phyloP scores from a whole-genome alignment of 345 rosid genomes.

The Brassica incana region DNA sequence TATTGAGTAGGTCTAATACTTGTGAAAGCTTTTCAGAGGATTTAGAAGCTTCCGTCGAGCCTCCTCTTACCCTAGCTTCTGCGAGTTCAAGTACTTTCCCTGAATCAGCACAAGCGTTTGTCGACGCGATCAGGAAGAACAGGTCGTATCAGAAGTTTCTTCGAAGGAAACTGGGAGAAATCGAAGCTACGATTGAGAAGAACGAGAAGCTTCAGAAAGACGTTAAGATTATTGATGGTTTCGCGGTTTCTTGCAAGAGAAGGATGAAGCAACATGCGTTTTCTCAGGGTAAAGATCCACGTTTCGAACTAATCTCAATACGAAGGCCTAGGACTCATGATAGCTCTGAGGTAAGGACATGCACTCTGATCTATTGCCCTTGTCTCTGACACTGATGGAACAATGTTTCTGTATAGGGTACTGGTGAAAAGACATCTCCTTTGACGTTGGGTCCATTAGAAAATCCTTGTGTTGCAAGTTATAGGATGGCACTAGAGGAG shows the following conservation, averaged over 20 bases:
- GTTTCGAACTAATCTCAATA: slow-evolving; percentile 59
- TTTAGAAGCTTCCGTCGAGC: slow-evolving; percentile 26
- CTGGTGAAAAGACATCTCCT: slow-evolving; percentile 45
- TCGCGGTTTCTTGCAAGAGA: slow-evolving; percentile 63
- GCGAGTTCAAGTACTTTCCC: slow-evolving; percentile 51
- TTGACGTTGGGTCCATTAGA: slow-evolving; percentile 61
- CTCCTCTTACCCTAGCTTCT: slow-evolving; percentile 23
- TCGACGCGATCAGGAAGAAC: slow-evolving; percentile 73
- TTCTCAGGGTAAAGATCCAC: slow-evolving; percentile 66
- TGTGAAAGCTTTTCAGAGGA: slow-evolving; percentile 44
- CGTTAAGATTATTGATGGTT: slow-evolving; percentile 60
- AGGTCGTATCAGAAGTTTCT: slow-evolving; percentile 69
- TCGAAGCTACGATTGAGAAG: slow-evolving; percentile 76
- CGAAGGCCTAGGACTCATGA: slow-evolving; percentile 31
- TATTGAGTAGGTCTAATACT: slow-evolving; percentile 31
- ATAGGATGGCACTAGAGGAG: slow-evolving; percentile 49
- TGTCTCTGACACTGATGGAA: background rate
- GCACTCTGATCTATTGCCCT: background rate
- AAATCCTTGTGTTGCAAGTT: slow-evolving; percentile 64
- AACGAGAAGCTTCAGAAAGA: slow-evolving; percentile 67
- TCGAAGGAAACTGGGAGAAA: slow-evolving; percentile 54
- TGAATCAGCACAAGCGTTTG: slow-evolving; percentile 55
- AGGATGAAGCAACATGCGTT: slow-evolving; percentile 54
- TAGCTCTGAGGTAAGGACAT: slow-evolving; percentile 50
- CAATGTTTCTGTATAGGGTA: slow-evolving; percentile 43